phyloP scores from a whole-genome alignment of 306 rosid genomes.

The Lagenaria siceraria region DNA sequence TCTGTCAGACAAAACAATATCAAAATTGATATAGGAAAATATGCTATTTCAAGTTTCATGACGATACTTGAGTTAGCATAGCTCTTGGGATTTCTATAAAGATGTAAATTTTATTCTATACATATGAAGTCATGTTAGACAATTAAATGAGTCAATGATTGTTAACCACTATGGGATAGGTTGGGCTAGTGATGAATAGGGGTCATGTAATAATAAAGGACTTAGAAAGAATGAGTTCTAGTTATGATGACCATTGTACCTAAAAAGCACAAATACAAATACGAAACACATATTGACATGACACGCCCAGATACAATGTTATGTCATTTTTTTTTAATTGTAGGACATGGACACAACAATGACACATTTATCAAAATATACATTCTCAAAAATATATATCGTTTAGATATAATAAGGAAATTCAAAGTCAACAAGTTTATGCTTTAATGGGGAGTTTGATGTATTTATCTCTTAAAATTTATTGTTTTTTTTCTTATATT shows the following conservation, averaged over 20 bases:
- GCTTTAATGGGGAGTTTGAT: not conserved
- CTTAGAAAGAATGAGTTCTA: not conserved
- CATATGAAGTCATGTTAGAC: not conserved
- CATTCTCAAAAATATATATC: not conserved
- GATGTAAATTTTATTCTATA: not conserved
- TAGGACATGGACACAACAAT: not conserved
- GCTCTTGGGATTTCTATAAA: not conserved
- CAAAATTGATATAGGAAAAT: not conserved
- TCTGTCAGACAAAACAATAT: not conserved
- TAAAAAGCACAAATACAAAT: not conserved
- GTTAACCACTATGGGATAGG: not conserved
- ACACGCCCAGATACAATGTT: not conserved
- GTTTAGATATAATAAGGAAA: not conserved
- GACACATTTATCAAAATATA: no score
- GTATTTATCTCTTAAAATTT: no score
- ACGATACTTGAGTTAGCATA: not conserved
- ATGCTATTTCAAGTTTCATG: not conserved
- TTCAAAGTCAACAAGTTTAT: not conserved
- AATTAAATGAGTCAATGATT: not conserved
- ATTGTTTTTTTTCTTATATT: not conserved
- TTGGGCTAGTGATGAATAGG: not conserved
- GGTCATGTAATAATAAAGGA: not conserved
- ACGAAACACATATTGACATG: not conserved
- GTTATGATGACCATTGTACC: not conserved
- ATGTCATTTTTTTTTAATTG: not conserved